Base-by-base conservation (phyloP, 768 basidiomycete species). In the Collybiopsis luxurians region DNA sequence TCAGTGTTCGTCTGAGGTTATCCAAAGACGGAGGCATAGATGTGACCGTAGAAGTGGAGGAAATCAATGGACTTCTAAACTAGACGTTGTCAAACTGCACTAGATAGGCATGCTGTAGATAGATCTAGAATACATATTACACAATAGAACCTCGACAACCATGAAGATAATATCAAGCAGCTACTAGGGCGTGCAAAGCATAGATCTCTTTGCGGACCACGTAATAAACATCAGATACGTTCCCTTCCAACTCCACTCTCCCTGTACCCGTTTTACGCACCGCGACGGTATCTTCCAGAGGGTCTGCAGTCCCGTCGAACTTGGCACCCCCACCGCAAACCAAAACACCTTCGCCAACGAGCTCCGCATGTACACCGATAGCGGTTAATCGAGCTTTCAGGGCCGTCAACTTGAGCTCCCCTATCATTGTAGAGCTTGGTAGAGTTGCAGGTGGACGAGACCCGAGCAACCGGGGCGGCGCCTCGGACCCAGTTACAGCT, bases 311-410 rank as follows among this genome's bases (percentile, higher is more conserved):
- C 59, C 63, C 61, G 4, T 63, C 63, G 46, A 69, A 65, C 69
- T 73, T 81, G 17, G 79, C 84, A 31, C 77, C 83, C 7, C 79
- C 75, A 38, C 87, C 89, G 66, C 97, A 99, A 34, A 99, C 82
- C 27, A 99, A 78, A 9, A 96, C 90, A 75, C 97, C 97, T 73
- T 98, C 96, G 23, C 96, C 96, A n/a, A 95, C 87, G 55, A 98
- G 86, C 69, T 98, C 95, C 0, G 95, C 92, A 43, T 90, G 87
- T 45, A 98, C 85, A 10, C 88, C 87, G 2, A 92, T 73, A 1
- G 83, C 70, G 4, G 85, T 78, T 21, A 99, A 78, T 4, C 87
- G 84, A n/a, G 86, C 69, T 70, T 98, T 97, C 46, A 99, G 80
- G 1, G 84, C 82, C 0, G 94, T 95, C 27, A 99, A 77, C 68